A percentile compares a stretch with the other conserved stretches of the same genome.
Conservation (phyloP, 2,329 filamentous ascomycete species). For the Blastomyces silverae region DNA sequence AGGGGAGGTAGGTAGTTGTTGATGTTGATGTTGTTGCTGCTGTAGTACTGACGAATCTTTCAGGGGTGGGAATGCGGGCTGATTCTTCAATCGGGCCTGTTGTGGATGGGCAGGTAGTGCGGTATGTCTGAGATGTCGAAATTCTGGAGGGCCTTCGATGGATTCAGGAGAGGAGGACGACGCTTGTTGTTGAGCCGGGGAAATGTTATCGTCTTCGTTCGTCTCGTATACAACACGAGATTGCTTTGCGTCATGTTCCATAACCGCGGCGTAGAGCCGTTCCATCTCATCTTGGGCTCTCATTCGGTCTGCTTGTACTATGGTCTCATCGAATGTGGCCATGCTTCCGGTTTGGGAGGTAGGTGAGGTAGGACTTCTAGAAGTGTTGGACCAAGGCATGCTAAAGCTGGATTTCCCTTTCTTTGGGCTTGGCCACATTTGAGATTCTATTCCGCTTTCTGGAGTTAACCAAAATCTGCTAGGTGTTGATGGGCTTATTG, state of each 20-base stretch:
- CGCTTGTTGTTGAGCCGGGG: conserved; percentile 25
- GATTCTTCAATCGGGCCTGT: conserved; percentile 15
- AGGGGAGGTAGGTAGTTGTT: conserved; percentile 29
- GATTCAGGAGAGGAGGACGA: conserved; percentile 30
- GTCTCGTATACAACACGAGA: conserved; percentile 25
- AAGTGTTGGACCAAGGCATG: conserved; percentile 36
- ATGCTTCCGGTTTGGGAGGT: conserved; percentile 54
- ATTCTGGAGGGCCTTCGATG: conserved; percentile 28
- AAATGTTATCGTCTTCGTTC: conserved; percentile 17
- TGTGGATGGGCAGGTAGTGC: conserved; percentile 17
- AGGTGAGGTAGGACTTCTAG: conserved; percentile 32
- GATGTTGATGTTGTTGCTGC: conserved; percentile 15
- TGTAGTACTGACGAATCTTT: conserved; percentile 16
- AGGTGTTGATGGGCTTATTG: conserved; percentile 34
- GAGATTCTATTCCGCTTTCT: conserved; percentile 19
- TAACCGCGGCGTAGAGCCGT: conserved; percentile 81
- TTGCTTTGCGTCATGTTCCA: conserved; percentile 69
- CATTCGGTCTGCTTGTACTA: conserved; percentile 66
- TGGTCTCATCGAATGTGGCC: conserved; percentile 65
- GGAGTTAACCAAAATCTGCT: conserved; percentile 23
- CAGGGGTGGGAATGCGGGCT: conserved; percentile 18
- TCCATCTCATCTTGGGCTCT: conserved; percentile 79
- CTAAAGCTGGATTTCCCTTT: conserved; percentile 32
- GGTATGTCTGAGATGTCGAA: conserved; percentile 26
- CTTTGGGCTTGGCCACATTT: conserved; percentile 32